Conservation (phyloP, 2,329 filamentous ascomycete genomes). For the Ophiostoma angusticollis region DNA sequence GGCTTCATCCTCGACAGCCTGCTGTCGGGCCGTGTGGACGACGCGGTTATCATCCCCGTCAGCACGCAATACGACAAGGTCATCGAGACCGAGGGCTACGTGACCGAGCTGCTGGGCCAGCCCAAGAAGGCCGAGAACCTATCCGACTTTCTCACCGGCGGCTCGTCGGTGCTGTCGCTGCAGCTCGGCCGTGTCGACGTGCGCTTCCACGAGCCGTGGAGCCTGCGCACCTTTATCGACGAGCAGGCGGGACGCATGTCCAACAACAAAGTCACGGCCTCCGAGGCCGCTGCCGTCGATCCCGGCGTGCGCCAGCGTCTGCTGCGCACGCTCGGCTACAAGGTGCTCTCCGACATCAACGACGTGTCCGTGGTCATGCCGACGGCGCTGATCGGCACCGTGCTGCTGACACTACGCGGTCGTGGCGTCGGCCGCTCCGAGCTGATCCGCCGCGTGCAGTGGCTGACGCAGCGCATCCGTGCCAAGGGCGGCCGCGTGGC, state of each 20-base stretch:
- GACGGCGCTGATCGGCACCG: constrained; percentile 86
- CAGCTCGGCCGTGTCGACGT: constrained; percentile 88
- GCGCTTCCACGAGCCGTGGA: constrained; percentile 94
- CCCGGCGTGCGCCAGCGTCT: constrained; percentile 54
- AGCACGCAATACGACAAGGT: constrained; percentile 99
- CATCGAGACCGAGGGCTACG: constrained; percentile 94
- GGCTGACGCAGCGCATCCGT: constrained; percentile 70
- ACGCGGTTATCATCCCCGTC: constrained; percentile 88
- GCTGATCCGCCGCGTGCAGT: constrained; percentile 74
- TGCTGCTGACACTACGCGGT: constrained; percentile 79
- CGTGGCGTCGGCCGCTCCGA: constrained; percentile 83
- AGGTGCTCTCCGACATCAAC: constrained; percentile 88
- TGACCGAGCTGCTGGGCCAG: constrained; percentile 82
- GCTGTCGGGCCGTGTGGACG: constrained; percentile 73
- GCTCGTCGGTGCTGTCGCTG: constrained; percentile 74
- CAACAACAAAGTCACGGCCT: constrained; percentile 29
- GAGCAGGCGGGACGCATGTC: constrained; percentile 54
- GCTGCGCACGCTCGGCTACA: constrained; percentile 78
- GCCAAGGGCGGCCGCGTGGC: constrained; percentile 85
- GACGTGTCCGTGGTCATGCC: constrained; percentile 96
- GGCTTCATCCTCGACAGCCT: constrained; percentile 86
- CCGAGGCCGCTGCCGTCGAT: constrained; percentile 35
- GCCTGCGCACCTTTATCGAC: constrained; percentile 65
- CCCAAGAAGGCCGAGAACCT: constrained; percentile 95
- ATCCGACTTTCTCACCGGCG: constrained; percentile 71